phyloP scores from a whole-genome alignment of 371 early-diverging fungal genomes.

The Phascolomyces articulosus region DNA sequence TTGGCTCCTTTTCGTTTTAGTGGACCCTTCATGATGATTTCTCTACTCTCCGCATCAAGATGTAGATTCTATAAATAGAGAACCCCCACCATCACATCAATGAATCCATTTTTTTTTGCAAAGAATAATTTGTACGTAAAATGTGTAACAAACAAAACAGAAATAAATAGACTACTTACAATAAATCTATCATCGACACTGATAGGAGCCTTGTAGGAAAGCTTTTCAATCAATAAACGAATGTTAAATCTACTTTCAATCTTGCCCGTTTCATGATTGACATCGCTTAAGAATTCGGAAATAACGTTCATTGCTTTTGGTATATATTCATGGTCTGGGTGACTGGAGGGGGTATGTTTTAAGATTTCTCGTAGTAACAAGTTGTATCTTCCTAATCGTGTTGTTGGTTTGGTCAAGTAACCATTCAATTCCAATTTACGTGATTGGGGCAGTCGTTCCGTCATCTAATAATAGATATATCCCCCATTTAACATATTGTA shows the following conservation, averaged over 20 bases:
- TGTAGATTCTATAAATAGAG: conserved; percentile 14
- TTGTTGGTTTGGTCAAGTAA: conserved; percentile 85
- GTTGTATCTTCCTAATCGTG: conserved; percentile 89
- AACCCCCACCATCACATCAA: neutral
- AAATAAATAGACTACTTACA: neutral
- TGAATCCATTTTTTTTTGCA: neutral
- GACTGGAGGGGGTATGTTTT: conserved; percentile 81
- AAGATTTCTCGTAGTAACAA: conserved; percentile 83
- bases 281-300: conserved; percentile 67
- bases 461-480: conserved; percentile 41
- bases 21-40: conserved; percentile 77
- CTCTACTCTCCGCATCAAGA: conserved; percentile 57
- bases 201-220: conserved; percentile 26
- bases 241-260: conserved; percentile 81
- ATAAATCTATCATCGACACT: conserved; percentile 10
- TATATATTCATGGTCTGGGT: conserved; percentile 74
- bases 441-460: conserved; percentile 76
- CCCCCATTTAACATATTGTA: too few relatives aligned
- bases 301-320: conserved; percentile 67
- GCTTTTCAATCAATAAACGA: conserved; percentile 28
- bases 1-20: conserved; percentile 74
- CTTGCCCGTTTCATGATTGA: conserved; percentile 86
- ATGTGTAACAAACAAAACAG: too few relatives aligned
- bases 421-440: conserved; percentile 82
- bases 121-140: neutral